Evolutionary conservation across 371 early-diverging fungal species (phyloP).

Genomic region (Zychaea mexicana): DNA sequence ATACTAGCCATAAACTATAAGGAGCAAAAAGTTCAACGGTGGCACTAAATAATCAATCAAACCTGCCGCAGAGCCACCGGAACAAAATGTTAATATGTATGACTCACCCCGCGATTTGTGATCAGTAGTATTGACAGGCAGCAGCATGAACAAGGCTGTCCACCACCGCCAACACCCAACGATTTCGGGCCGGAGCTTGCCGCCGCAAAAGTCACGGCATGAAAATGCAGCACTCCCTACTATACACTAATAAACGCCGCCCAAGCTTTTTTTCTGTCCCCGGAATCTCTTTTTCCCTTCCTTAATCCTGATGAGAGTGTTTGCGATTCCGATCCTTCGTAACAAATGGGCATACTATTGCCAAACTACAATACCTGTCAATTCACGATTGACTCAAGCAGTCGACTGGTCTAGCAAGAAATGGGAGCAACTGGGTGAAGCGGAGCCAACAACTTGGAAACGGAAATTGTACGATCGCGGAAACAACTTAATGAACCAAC

Average conservation of each 20-base stretch:
- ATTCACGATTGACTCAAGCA: slow-evolving; percentile 52
- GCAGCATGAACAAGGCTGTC: too few species aligned
- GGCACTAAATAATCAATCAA: too few species aligned
- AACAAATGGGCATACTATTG: slow-evolving; percentile 59
- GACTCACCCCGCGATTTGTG: too few species aligned
- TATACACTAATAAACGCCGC: neutral
- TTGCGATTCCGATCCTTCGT: slow-evolving; percentile 48
- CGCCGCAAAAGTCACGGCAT: too few species aligned
- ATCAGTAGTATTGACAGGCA: too few species aligned
- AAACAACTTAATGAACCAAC: slow-evolving; percentile 67
- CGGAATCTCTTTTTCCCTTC: neutral
- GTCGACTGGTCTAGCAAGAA: slow-evolving; percentile 62
- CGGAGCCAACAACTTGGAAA: slow-evolving; percentile 57
- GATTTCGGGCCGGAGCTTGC: too few species aligned
- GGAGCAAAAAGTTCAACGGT: too few species aligned
- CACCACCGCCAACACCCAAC: too few species aligned
- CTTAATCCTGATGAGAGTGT: slow-evolving; percentile 32
- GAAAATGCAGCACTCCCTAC: too few species aligned
- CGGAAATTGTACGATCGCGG: slow-evolving; percentile 64
- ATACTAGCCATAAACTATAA: too few species aligned
- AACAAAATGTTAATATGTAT: too few species aligned
- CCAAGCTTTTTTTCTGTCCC: neutral
- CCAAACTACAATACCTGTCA: slow-evolving; percentile 38
- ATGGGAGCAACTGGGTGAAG: slow-evolving; percentile 63
- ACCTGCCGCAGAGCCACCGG: too few species aligned